phyloP scores from a whole-genome alignment of 1,139 yeast species.

The Yarrowia galli region DNA sequence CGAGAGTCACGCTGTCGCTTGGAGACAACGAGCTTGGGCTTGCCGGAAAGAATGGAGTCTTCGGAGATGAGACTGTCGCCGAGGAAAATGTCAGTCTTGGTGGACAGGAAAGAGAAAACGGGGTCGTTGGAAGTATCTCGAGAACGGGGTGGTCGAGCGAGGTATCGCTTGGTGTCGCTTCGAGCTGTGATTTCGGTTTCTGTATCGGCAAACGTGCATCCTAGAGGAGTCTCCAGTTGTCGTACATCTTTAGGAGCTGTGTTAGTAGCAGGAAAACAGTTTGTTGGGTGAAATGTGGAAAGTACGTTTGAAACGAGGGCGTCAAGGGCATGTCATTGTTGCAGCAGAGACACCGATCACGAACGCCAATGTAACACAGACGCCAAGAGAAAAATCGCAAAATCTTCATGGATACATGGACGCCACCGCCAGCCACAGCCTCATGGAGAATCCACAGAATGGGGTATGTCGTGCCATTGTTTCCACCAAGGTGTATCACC shows the following conservation, averaged over 20 bases:
- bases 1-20: slow-evolving; percentile 43
- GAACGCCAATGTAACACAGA: too few relatives aligned
- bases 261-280: too few relatives aligned
- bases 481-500: too few relatives aligned
- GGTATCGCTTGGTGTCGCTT: slow-evolving; percentile 41
- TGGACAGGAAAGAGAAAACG: slow-evolving; percentile 24
- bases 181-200: slow-evolving; percentile 45
- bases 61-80: slow-evolving; percentile 42
- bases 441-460: too few relatives aligned
- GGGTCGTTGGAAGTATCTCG: slow-evolving; percentile 41
- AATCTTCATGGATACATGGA: too few relatives aligned
- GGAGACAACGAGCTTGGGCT: slow-evolving; percentile 42
- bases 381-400: too few relatives aligned
- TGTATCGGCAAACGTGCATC: slow-evolving; percentile 48
- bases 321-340: too few relatives aligned
- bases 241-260: slow-evolving; percentile 44
- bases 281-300: not conserved
- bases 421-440: too few relatives aligned
- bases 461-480: too few relatives aligned
- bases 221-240: slow-evolving; percentile 44
- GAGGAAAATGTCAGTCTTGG: slow-evolving; percentile 27
- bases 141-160: slow-evolving; percentile 42
- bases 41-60: slow-evolving; percentile 37
- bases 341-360: too few relatives aligned
- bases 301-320: too few relatives aligned